Evolutionary conservation across 75 land plant genomes (phyloP).

Genomic region (Picea sitchensis): DNA sequence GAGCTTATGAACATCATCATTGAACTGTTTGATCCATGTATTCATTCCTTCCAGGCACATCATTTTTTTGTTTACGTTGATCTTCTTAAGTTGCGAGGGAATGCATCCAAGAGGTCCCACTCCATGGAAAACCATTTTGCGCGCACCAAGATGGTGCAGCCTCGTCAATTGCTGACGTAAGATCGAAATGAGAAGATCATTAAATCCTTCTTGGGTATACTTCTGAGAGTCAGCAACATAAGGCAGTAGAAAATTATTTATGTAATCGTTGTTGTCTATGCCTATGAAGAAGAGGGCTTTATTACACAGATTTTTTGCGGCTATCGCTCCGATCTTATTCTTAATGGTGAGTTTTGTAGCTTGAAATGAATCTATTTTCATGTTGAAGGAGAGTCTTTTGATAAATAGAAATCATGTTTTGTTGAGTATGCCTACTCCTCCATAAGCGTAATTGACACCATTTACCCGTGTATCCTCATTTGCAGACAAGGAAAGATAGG

Average conservation of each 20-base stretch:
- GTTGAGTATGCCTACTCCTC: conserved; percentile 73
- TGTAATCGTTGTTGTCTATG: conserved; percentile 70
- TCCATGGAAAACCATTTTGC: too few relatives aligned
- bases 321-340: conserved; percentile 36
- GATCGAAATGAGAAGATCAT: conserved; percentile 35
- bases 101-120: too few relatives aligned
- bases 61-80: conserved; percentile 17
- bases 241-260: conserved; percentile 79
- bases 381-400: conserved; percentile 43
- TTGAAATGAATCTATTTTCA: conserved; percentile 16
- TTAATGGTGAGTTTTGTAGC: conserved; percentile 39
- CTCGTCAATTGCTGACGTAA: conserved; percentile 37
- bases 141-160: conserved; percentile 47
- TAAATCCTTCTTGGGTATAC: conserved; percentile 17
- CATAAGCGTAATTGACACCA: conserved; percentile 80
- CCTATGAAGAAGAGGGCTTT: conserved; percentile 19
- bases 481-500: conserved; percentile 46
- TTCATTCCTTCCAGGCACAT: conserved; percentile 58
- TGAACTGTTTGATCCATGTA: conserved; percentile 34
- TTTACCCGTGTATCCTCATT: conserved; percentile 32
- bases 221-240: conserved; percentile 32
- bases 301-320: conserved; percentile 20
- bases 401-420: conserved; percentile 71
- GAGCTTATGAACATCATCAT: conserved; percentile 25
- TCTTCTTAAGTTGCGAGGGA: conserved; percentile 47